Conservation (phyloP, 164 flowering plant species). For the Vitis riparia region DNA sequence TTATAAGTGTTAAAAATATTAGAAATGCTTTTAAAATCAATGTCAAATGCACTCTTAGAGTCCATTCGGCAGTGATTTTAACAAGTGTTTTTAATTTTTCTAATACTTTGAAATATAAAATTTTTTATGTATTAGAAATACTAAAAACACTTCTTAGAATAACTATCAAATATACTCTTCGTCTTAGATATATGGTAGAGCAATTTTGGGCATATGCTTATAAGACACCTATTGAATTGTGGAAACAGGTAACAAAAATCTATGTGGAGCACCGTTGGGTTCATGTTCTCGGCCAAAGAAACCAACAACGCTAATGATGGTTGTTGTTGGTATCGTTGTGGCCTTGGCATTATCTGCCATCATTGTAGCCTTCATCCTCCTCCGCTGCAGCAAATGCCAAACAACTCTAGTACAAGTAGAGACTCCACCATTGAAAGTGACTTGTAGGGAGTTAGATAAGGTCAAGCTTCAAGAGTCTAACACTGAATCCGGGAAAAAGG, state of each 20-base stretch:
- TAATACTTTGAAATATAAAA: too few relatives aligned
- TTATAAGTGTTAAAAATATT: too few relatives aligned
- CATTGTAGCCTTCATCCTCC: conserved; percentile 16
- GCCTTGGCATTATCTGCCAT: conserved; percentile 20
- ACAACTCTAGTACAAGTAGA: not conserved
- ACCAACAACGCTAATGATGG: conserved; percentile 3
- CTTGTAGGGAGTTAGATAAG: not conserved
- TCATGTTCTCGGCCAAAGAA: conserved; percentile 14
- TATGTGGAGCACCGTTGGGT: conserved; percentile 54
- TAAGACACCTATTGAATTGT: too few relatives aligned
- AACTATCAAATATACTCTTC: accelerated
- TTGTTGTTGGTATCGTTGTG: conserved; percentile 17
- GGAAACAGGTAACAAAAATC: conserved; percentile 45
- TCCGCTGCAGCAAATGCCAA: conserved; percentile 8
- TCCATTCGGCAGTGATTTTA: too few relatives aligned
- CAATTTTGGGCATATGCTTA: too few relatives aligned
- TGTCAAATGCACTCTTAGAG: too few relatives aligned
- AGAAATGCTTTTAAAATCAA: too few relatives aligned
- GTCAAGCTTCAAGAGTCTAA: not conserved
- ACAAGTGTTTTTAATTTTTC: too few relatives aligned
- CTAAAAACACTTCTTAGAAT: too few relatives aligned
- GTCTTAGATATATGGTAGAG: too few relatives aligned
- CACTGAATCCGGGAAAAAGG: conserved; percentile 7
- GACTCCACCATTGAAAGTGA: not conserved
- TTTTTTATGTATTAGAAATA: too few relatives aligned